Base-by-base conservation (phyloP, 1,139 yeast genomes). In the Zhuliangozyma blackwelliae region DNA sequence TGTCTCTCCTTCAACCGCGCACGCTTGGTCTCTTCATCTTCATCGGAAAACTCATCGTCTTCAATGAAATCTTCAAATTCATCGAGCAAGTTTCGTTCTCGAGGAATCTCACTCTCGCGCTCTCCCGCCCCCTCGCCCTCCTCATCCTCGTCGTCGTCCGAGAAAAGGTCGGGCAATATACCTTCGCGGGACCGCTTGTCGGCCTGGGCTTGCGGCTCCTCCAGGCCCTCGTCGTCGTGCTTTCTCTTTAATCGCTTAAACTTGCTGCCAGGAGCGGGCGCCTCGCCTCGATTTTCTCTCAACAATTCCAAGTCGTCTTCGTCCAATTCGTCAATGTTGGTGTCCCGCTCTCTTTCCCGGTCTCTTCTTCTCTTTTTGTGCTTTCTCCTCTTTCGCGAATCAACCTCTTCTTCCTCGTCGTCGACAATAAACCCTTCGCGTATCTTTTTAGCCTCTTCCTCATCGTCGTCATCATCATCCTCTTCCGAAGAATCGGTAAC, bases 41-140 rank as follows among this genome's bases (percentile, higher is more conserved):
- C 96, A 52, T 89, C 97, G 4, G 95, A 87, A 54, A 84, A 84
- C 57, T 90, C 97, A 58, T 92, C 98, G 46, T 92, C 97, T 59
- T 90, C 98, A 50, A 92, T 92, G 64, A 92, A 92, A 57, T 90
- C 98, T 55, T 89, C 98, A 52, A 92, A 82, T 57, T 92, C 98
- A 54, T 89, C 95, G 49, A 81, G 54, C 33, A 66, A 64, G 48
- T 68, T 63, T 27, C 66, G 64, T 25, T 58, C 73, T 19, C 55
- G 70, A 8, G 65, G 70, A 12, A 58, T 67, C 7, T 50, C 59
- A 9, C 45, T 63, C n/a, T 28, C 27, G 31, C 29, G 42, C 20
- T 12, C 29, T 20, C 32, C 37, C 6, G 25, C 57, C 9, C 52
- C 72, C 13, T 52, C 64, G 4, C 16, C 16, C 10, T 55, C 72